Evolutionary conservation across 75 land plant genomes (phyloP), one percentile per base, ranked within the genome.

Genomic region (Pinus albicaulis): DNA sequence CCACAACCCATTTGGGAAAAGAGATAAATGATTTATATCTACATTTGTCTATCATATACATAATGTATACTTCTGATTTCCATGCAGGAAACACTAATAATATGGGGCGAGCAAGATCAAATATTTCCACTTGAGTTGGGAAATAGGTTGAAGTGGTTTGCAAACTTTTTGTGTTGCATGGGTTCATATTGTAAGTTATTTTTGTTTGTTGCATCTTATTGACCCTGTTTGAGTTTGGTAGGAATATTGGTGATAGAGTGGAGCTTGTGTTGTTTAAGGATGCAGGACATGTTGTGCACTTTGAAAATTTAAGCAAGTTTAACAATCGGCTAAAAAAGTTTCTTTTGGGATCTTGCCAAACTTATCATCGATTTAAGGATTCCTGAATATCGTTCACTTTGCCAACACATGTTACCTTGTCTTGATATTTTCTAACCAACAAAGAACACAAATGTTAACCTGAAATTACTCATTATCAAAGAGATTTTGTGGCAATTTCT

Each of bases 61-160:
- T 34, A 66, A 36, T 65, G 48, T 6, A 38, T 66, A 15, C 8
- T 38, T 19, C n/a, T 19, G 19, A 10, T 20, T 38, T 3, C 41
- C 55, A 16, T 76, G 86, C 88, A 93, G 93, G 87, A 86, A 58
- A n/a, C n/a, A n/a, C n/a, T 93, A 38, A 81, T 91, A 5, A 78
- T 93, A 5, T 93, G 95, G 95, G 95, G 95, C 23, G 93, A 90
- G 20, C 78, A 12, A n/a, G n/a, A n/a, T n/a, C n/a, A n/a, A n/a
- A n/a, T n/a, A n/a, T n/a, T n/a, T n/a, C n/a, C n/a, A n/a, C 13
- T 83, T 17, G 91, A 90, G 57, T 69, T 93, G 81, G 95, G 80
- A 3, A 74, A 86, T 74, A 84, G 90, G 78, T 79, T 93, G 56
- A 81, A 86, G 56, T 81, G 90, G 90, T 88, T 5, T 71, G 76